Base-by-base conservation (phyloP, 2,329 filamentous ascomycete genomes). In the Pleomassaria siparia region DNA sequence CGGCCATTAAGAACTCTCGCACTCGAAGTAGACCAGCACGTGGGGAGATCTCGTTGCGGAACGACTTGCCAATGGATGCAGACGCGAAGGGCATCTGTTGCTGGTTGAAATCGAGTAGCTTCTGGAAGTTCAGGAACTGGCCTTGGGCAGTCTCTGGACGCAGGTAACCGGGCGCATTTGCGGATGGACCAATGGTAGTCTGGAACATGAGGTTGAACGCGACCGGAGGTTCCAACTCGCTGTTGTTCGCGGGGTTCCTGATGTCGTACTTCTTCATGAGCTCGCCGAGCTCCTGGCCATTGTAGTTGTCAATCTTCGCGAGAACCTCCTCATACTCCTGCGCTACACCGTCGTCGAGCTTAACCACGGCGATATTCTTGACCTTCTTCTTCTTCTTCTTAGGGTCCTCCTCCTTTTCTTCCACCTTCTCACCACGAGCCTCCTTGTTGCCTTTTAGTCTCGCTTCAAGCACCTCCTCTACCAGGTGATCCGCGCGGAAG, bases 161-260 rank as follows among this genome's bases (percentile, higher is more conserved):
- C 22, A 70, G 59, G 50, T 63, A 70, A 30, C 89, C 91, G 40
- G 88, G 83, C 53, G 88, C 79, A 49, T 95, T 91, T 72, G 88
- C 88, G 15, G 89, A 95, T 47, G 92, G 91, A 53, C 94, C 94
- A 68, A 99, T 97, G 28, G 88, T 80, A 33, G 92, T 96, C 73
- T 92, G 87, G 80, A 97, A 99, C 94, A 99, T 99, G 66, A 99
- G 85, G 76, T 99, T 99, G 83, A 97, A 96, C 33, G 90, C 80
- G 42, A 95, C 87, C 3, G 94, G 94, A 24, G 88, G 86, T 22
- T 84, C 82, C 29, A 95, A 85, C 60, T 88, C 82, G 52, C 84
- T 82, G 59, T 85, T 87, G 59, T 88, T 95, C 42, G 81, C 80
- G 22, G 92, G 91, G 74, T 95, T 96, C 75, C 84, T 88, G 72